phyloP scores from a whole-genome alignment of 768 basidiomycete genomes.

The Nevesoporus exiguus region DNA sequence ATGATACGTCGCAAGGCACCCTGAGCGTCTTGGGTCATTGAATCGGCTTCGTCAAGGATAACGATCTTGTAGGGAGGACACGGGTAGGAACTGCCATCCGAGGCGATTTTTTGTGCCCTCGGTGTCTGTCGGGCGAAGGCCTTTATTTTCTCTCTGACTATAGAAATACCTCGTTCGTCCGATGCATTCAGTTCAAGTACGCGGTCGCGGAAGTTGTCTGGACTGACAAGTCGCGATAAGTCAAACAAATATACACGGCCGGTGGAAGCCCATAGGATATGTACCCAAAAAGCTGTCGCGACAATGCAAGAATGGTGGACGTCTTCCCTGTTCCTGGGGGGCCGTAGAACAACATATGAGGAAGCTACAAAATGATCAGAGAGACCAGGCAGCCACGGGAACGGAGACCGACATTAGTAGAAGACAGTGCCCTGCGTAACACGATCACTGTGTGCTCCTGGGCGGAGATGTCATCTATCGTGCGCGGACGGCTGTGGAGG shows the following conservation, averaged over 20 bases:
- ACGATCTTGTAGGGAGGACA: conserved; percentile 99
- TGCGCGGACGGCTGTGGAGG: conserved; percentile 79
- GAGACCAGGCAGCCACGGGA: background rate
- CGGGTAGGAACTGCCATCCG: conserved; percentile 82
- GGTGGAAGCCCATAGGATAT: conserved; percentile 18
- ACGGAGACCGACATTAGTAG: conserved; percentile 70
- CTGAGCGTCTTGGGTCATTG: conserved; percentile 99
- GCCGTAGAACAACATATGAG: conserved; percentile 99
- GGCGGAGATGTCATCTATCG: conserved; percentile 95
- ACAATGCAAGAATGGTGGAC: conserved; percentile 91
- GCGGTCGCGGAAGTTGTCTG: conserved; percentile 88
- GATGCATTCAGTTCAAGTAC: conserved; percentile 98
- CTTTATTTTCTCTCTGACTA: conserved; percentile 99
- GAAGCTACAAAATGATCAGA: conserved; percentile 58
- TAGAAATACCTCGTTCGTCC: conserved; percentile 94
- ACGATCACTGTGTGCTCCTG: conserved; percentile 97
- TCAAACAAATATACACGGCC: background rate
- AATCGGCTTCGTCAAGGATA: conserved; percentile 98
- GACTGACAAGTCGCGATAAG: conserved; percentile 45
- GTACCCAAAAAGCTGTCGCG: conserved; percentile 92
- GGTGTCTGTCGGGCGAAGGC: conserved; percentile 93
- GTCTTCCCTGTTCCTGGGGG: conserved; percentile 99
- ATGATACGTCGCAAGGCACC: conserved; percentile 96
- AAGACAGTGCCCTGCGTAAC: conserved; percentile 83
- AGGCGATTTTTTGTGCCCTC: conserved; percentile 67